These are phyloP conservation scores for Kuraishia cidri DNA, from an alignment of 805 yeast genomes.

Conservation along the genomic window DNA sequence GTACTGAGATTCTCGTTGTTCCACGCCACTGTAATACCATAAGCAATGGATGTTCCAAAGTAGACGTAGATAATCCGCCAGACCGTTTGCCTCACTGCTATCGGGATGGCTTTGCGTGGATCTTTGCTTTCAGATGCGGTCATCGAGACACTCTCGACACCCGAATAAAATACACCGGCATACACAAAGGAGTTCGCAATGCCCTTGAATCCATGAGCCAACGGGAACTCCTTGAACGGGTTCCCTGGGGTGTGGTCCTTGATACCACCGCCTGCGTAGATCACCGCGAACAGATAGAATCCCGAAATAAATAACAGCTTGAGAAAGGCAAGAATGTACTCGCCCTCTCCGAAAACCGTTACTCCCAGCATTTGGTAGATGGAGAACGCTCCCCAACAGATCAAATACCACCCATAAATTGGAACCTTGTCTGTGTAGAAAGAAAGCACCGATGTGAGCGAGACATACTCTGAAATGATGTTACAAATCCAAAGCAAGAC, in stretches of 20 bases:
- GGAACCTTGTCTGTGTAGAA: constrained; percentile 45
- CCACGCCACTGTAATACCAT: constrained; percentile 53
- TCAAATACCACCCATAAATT: constrained; percentile 40
- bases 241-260: constrained; percentile 16
- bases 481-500: constrained; percentile 29
- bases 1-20: constrained; percentile 36
- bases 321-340: constrained; percentile 39
- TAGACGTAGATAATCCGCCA: constrained; percentile 44
- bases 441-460: constrained; percentile 36
- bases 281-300: constrained; percentile 37
- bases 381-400: constrained; percentile 40
- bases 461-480: constrained; percentile 30
- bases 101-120: constrained; percentile 43
- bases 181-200: constrained; percentile 48
- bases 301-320: constrained; percentile 38
- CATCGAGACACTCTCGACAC: constrained; percentile 45
- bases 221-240: constrained; percentile 19
- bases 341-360: constrained; percentile 43
- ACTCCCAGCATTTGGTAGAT: constrained; percentile 41
- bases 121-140: constrained; percentile 49
- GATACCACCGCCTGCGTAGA: constrained; percentile 29
- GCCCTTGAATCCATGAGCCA: constrained; percentile 38
- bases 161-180: constrained; percentile 50
- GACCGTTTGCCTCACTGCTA: constrained; percentile 45
- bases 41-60: constrained; percentile 42